Evolutionary conservation across 441 rosid species (phyloP).

Genomic region (Lepidium campestre): DNA sequence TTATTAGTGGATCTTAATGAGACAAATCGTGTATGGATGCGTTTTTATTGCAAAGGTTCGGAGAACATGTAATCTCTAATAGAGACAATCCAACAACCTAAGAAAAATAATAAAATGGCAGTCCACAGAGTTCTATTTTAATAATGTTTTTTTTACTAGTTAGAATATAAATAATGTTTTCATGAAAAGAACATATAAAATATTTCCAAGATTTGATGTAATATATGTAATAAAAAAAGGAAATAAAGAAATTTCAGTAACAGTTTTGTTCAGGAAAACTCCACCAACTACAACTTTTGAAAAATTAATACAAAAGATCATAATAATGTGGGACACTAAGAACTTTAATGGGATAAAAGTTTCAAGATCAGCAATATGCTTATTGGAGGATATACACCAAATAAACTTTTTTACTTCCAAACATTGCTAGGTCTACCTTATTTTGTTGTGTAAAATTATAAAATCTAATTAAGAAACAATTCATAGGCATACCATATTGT

Average conservation of each 20-base stretch:
- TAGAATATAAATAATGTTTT: background rate
- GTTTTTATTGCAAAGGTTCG: background rate
- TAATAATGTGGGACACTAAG: background rate
- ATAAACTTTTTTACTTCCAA: background rate
- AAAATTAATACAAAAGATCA: background rate
- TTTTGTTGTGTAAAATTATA: background rate
- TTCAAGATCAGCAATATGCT: background rate
- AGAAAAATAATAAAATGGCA: background rate
- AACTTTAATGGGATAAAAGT: background rate
- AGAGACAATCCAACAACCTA: conserved; percentile 5
- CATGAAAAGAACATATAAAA: background rate
- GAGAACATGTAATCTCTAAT: background rate
- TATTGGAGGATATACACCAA: background rate
- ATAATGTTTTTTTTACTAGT: background rate
- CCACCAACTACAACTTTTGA: conserved; percentile 12
- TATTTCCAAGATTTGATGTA: background rate
- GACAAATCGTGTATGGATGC: background rate
- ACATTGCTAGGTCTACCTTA: background rate
- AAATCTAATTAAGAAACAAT: background rate
- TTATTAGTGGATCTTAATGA: background rate
- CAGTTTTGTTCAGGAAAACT: background rate
- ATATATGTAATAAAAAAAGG: background rate
- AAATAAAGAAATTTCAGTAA: background rate
- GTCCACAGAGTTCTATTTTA: background rate
- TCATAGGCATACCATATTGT: background rate